Percentiles rank a stretch among this genome's conserved stretches.
Conservation (phyloP, 768 basidiomycete species). For the Psilocybe subaeruginosa region DNA sequence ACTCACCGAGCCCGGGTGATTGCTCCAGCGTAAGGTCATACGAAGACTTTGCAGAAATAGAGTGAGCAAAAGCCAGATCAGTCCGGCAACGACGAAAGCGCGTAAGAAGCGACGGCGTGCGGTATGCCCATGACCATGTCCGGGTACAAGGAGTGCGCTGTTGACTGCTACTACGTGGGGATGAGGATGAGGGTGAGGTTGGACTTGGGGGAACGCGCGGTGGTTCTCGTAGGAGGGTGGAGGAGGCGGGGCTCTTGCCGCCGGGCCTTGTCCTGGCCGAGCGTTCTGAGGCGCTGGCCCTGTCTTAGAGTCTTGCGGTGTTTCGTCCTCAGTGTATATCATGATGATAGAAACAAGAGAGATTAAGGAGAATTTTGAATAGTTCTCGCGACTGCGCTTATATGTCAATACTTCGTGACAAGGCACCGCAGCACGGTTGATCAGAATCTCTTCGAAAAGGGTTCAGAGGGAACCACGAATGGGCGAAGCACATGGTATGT, state of each 20-base stretch:
- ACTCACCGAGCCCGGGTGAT: neutral
- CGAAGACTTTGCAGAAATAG: neutral
- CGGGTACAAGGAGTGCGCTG: neutral
- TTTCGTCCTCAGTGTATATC: neutral
- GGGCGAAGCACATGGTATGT: neutral
- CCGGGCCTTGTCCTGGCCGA: neutral
- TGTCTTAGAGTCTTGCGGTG: neutral
- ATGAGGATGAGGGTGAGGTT: neutral
- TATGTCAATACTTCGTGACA: neutral
- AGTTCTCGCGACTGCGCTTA: neutral
- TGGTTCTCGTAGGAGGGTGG: neutral
- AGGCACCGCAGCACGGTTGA: neutral
- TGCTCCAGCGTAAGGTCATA: neutral
- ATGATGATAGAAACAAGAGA: neutral
- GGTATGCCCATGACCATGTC: neutral
- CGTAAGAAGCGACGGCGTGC: conserved; percentile 1
- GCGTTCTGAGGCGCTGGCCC: neutral
- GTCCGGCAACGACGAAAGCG: conserved; percentile 1
- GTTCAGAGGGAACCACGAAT: neutral
- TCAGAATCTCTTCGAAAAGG: no score
- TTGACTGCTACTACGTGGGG: neutral
- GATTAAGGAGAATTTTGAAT: neutral
- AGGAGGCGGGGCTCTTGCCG: neutral
- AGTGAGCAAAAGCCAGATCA: conserved; percentile 4
- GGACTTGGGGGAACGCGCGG: neutral